A percentile compares a stretch with the other conserved stretches of the same genome.
These are phyloP conservation scores for Amborella trichopoda DNA, from an alignment of 164 flowering plant species.

Conservation along the genomic window DNA sequence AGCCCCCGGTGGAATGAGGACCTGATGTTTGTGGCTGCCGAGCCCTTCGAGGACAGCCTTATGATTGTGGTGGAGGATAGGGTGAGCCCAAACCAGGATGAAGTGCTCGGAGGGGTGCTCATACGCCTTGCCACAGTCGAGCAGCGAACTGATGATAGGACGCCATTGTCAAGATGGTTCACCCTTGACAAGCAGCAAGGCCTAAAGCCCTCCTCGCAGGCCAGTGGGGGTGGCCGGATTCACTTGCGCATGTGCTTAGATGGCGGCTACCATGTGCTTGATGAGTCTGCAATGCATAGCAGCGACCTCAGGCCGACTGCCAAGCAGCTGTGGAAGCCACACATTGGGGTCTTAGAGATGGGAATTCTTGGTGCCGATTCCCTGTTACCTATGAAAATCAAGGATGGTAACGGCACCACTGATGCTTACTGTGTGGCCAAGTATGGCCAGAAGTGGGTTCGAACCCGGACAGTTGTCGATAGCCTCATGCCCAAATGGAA, in stretches of 20 bases:
- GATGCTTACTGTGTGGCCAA: conserved; percentile 32
- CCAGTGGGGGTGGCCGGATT: conserved; percentile 50
- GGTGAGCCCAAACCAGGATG: conserved; percentile 41
- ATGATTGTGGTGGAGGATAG: conserved; percentile 54
- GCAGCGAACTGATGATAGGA: conserved; percentile 43
- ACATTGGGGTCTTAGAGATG: conserved; percentile 32
- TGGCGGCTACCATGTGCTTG: conserved; percentile 69
- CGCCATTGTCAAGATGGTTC: conserved; percentile 52
- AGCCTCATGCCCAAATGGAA: conserved; percentile 24
- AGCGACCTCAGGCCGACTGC: conserved; percentile 60
- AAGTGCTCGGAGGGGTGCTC: conserved; percentile 42
- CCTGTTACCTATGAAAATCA: conserved; percentile 27
- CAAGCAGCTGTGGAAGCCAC: conserved; percentile 58
- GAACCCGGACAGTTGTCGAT: conserved; percentile 26
- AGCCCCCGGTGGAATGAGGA: conserved; percentile 71
- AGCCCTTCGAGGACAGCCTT: conserved; percentile 26
- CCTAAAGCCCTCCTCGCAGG: conserved; percentile 18
- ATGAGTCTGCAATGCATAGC: conserved; percentile 63
- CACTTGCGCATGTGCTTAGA: conserved; percentile 40
- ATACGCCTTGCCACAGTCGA: conserved; percentile 45
- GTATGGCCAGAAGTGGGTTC: conserved; percentile 32
- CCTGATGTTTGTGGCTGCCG: conserved; percentile 24
- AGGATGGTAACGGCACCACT: conserved; percentile 20
- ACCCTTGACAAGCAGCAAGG: conserved; percentile 29
- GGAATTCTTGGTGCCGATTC: conserved; percentile 70